These are phyloP conservation scores for Tephrocybe sp. DNA, from an alignment of 768 basidiomycete species.

Conservation along the genomic window DNA sequence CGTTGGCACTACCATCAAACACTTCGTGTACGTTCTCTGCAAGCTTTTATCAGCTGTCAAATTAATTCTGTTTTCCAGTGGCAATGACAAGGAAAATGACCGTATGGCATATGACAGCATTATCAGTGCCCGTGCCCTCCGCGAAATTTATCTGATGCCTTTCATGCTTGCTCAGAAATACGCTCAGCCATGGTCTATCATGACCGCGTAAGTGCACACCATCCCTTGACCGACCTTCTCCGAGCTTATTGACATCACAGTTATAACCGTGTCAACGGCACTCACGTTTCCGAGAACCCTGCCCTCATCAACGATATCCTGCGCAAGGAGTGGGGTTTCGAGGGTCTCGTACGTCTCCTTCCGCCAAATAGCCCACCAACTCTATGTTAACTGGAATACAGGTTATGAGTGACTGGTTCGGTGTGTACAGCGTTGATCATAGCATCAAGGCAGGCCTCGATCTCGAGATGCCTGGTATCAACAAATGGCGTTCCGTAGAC, in stretches of 20 bases:
- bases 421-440: conserved; percentile 64
- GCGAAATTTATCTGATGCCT: conserved; percentile 76
- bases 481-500: conserved; percentile 76
- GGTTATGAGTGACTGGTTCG: conserved; percentile 88
- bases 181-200: conserved; percentile 65
- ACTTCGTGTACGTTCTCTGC: conserved; percentile 59
- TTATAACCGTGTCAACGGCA: conserved; percentile 78
- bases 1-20: conserved; percentile 77
- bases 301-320: conserved; percentile 57
- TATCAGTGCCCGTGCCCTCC: conserved; percentile 62
- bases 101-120: conserved; percentile 68
- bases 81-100: conserved; percentile 84
- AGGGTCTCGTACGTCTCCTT: conserved; percentile 46
- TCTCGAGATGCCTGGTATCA: conserved; percentile 77
- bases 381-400: conserved; percentile 13
- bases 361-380: background rate
- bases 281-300: conserved; percentile 66
- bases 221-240: background rate
- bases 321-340: conserved; percentile 72
- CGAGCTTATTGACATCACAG: conserved; percentile 29
- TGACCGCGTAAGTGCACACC: conserved; percentile 64
- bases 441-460: conserved; percentile 76
- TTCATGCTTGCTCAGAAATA: conserved; percentile 73
- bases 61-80: conserved; percentile 33
- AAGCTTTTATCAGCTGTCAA: background rate